These are phyloP conservation scores for Fusarium coffeatum DNA, from an alignment of 2,329 filamentous ascomycete genomes.

Conservation along the genomic window DNA sequence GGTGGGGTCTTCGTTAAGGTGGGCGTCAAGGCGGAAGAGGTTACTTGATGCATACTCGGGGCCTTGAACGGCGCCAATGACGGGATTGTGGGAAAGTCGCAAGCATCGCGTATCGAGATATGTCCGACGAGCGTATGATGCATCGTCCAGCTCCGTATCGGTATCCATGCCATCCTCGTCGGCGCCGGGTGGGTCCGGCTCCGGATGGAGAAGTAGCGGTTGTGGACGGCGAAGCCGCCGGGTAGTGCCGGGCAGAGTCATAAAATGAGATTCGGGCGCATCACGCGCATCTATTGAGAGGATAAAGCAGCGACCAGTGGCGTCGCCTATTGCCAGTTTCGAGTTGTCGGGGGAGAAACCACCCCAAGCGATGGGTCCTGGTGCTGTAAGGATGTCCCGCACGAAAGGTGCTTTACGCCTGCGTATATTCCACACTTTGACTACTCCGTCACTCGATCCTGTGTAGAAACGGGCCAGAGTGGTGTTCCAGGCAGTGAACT, in stretches of 20 bases:
- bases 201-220: slow-evolving; percentile 63
- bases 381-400: slow-evolving; percentile 64
- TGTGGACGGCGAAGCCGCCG: slow-evolving; percentile 58
- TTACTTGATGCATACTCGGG: slow-evolving; percentile 60
- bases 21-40: slow-evolving; percentile 62
- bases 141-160: slow-evolving; percentile 16
- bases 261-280: slow-evolving; percentile 50
- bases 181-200: slow-evolving; percentile 56
- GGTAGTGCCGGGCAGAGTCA: slow-evolving; percentile 51
- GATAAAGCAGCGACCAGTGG: slow-evolving; percentile 69
- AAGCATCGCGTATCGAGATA: slow-evolving; percentile 57
- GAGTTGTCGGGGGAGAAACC: slow-evolving; percentile 68
- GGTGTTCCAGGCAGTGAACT: slow-evolving; percentile 71
- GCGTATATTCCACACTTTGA: slow-evolving; percentile 73
- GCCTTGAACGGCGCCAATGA: slow-evolving; percentile 68
- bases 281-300: slow-evolving; percentile 62
- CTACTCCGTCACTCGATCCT: slow-evolving; percentile 70
- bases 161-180: slow-evolving; percentile 29
- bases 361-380: slow-evolving; percentile 68
- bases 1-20: slow-evolving; percentile 57
- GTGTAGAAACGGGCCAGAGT: slow-evolving; percentile 70
- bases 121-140: slow-evolving; percentile 41
- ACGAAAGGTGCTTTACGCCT: slow-evolving; percentile 58
- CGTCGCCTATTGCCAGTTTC: slow-evolving; percentile 69
- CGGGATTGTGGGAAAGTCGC: slow-evolving; percentile 56